Base-by-base conservation (phyloP, 768 basidiomycete genomes). In the Gloeophyllum trabeum region DNA sequence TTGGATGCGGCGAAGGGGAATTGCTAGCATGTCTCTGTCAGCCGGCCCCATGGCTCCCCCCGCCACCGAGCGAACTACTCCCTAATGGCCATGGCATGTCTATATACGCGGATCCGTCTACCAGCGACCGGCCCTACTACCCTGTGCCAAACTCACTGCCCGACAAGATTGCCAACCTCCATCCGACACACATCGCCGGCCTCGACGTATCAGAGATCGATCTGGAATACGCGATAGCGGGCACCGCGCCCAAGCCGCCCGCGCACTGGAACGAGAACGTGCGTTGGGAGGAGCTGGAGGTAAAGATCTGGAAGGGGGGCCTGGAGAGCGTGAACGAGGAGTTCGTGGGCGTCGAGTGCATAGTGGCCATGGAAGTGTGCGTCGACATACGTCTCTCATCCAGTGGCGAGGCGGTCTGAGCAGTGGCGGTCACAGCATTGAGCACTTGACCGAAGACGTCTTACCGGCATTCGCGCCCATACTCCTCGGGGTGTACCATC, bases 1-100 rank as follows among this genome's bases (percentile, higher is more conserved):
- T 89, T 21, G 89, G 89, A 3, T 93, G 89, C 50, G 89, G 89
- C 30, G 78, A 86, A 58, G 89, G 89, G 18, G 66, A 77, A 28
- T 68, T 92, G 5, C 72, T 92, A 12, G 57, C 66, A 0, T 70
- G 77, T 6, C 74, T 93, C 7, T 74, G 75, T 48, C 79, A 84
- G 52, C 81, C 89, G 0, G 76, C 88, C 1, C 78, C 81, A 1
- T 83, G 82, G 75, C 70, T 81, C 20, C 48, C 64, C n/a, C 49
- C 34, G 55, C 74, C 54, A n/a, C n/a, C n/a, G n/a, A n/a, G n/a
- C n/a, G n/a, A n/a, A n/a, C n/a, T n/a, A n/a, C n/a, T n/a, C n/a
- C n/a, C n/a, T n/a, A n/a, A n/a, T n/a, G n/a, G n/a, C n/a, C 1
- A 43, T 26, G 28, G 16, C 67, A 37, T 10, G 36, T 21, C 36